These are phyloP conservation scores for Metschnikowia gelsemii DNA, from an alignment of 805 yeast genomes.

Conservation along the genomic window DNA sequence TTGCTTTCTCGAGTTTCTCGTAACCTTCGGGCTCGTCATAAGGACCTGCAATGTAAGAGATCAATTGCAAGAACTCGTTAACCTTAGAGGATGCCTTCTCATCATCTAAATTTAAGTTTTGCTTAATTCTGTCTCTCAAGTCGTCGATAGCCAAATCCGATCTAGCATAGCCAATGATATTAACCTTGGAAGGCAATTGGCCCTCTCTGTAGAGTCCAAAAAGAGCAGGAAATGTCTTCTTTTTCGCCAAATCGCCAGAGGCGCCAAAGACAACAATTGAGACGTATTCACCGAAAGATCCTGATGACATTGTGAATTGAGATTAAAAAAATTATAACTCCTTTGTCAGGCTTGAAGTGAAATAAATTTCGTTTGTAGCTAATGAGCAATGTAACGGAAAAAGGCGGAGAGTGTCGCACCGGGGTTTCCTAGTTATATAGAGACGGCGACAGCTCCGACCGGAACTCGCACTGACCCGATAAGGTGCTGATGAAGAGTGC, in stretches of 20 bases:
- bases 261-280: slow-evolving; percentile 88
- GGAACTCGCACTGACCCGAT: slow-evolving; percentile 14
- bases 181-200: slow-evolving; percentile 63
- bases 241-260: slow-evolving; percentile 91
- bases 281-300: slow-evolving; percentile 61
- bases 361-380: slow-evolving; percentile 1
- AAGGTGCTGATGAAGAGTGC: slow-evolving; percentile 5
- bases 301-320: slow-evolving; percentile 25
- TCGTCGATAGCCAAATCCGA: slow-evolving; percentile 68
- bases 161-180: slow-evolving; percentile 91
- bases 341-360: not conserved
- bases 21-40: slow-evolving; percentile 84
- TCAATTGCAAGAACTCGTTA: slow-evolving; percentile 63
- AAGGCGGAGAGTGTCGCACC: slow-evolving; percentile 1
- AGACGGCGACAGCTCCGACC: slow-evolving; percentile 8
- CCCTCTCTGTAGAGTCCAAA: slow-evolving; percentile 70
- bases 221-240: slow-evolving; percentile 88
- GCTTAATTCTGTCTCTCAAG: slow-evolving; percentile 63
- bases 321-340: not conserved
- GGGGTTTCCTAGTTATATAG: slow-evolving; percentile 11
- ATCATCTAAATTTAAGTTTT: slow-evolving; percentile 54
- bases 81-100: slow-evolving; percentile 43
- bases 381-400: slow-evolving; percentile 10
- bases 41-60: slow-evolving; percentile 71
- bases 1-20: slow-evolving; percentile 49